Percentiles rank a stretch among this genome's conserved stretches.
phyloP scores from a whole-genome alignment of 495 filamentous ascomycete genomes.

The Hypomontagnella submonticulosa region DNA sequence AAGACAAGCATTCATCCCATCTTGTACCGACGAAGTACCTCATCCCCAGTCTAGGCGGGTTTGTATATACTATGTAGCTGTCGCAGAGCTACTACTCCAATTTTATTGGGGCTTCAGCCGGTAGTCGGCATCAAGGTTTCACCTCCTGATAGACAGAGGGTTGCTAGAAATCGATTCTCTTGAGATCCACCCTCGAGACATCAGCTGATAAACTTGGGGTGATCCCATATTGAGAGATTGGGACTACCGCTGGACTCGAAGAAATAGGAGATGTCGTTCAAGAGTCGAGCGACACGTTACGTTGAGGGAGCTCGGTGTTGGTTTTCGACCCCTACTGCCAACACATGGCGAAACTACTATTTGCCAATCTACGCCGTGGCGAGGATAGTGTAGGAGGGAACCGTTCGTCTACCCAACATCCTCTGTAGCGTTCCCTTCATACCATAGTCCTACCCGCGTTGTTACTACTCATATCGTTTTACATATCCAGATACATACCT shows the following conservation, averaged over 20 bases:
- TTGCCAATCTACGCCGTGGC: neutral
- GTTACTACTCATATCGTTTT: too few species aligned
- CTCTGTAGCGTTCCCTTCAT: neutral
- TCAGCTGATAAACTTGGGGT: constrained; percentile 11
- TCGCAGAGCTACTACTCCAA: constrained; percentile 4
- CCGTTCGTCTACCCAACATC: constrained; percentile 1
- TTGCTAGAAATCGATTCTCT: constrained; percentile 12
- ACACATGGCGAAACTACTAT: constrained; percentile 6
- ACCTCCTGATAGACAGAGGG: neutral
- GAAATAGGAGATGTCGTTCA: neutral
- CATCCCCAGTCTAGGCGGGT: neutral
- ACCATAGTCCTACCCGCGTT: neutral
- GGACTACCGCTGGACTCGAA: neutral
- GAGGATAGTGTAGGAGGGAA: neutral
- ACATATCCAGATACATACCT: too few species aligned
- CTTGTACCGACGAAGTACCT: constrained; percentile 30
- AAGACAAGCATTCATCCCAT: constrained; percentile 10
- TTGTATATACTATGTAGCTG: constrained; percentile 31
- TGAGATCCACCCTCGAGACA: constrained; percentile 18
- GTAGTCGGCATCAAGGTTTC: constrained; percentile 11
- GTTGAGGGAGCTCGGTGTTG: neutral
- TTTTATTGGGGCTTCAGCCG: constrained; percentile 11
- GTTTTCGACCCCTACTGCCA: constrained; percentile 12
- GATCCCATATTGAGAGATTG: constrained; percentile 17
- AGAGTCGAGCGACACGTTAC: constrained; percentile 15